Base-by-base conservation (phyloP, 345 rosid species). In the Syzygium aqueum region DNA sequence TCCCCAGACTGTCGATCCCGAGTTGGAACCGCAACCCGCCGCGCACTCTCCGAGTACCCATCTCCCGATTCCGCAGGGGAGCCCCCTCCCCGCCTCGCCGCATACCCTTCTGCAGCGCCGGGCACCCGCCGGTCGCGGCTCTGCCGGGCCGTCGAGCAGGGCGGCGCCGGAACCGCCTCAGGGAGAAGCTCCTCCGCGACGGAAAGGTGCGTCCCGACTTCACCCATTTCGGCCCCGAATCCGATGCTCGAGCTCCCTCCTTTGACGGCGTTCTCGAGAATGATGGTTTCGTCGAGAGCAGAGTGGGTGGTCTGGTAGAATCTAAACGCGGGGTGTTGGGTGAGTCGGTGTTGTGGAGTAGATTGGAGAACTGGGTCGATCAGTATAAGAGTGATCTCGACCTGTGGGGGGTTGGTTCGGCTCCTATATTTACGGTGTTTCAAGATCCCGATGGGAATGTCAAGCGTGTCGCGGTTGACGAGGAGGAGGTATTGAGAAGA, bases 381-480 rank as follows among this genome's bases (percentile, higher is more conserved):
- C 93, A 91, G 89, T 95, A 88, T 77, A 93, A 91, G 86, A 92
- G 91, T 87, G 99, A 95, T 91, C 53, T 88, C 85, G 95, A 94
- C 65, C 92, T 82, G 85, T 96, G 97, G 99, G 97, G 99, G 12
- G 65, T 94, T 51, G 99, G 97, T 65, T 91, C 95, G 23, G 90
- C 89, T 90, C 95, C 93, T 7, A 90, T 96, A 88, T 95, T 96
- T 86, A 94, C 91, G 5, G 94, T 95, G 67, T 90, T 90, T 91
- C 87, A 90, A 90, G 96, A 95, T 87, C 85, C 87, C 3, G 87
- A 89, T 85, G 97, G 98, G 49, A 92, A 93, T 77, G 93, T 95
- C 33, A 93, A 91, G 91, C 89, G 86, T 89, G 97, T 95, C 37
- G 77, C 84, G 21, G 93, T 95, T 85, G 73, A 95, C 87, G 95